phyloP scores from a whole-genome alignment of 2,329 filamentous ascomycete species.

The Fusarium sacchari region DNA sequence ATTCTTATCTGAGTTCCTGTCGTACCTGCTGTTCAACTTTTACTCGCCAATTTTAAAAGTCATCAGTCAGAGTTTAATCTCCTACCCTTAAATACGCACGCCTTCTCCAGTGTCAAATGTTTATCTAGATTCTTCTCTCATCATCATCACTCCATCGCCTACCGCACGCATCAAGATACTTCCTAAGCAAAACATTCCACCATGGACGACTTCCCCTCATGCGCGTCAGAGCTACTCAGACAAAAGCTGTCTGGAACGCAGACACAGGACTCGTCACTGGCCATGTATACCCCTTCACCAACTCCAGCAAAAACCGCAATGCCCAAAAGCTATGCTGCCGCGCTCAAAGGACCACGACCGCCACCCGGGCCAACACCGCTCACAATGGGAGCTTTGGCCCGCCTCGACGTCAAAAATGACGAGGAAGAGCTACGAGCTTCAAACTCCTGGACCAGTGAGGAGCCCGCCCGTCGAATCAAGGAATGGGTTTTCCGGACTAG shows the following conservation, averaged over 20 bases:
- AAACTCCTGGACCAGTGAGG: not conserved
- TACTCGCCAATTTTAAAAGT: not conserved
- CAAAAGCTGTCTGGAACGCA: not conserved
- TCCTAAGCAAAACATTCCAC: too few species aligned
- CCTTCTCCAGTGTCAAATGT: not conserved
- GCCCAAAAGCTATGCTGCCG: not conserved
- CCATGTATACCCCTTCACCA: not conserved
- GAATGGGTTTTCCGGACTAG: not conserved
- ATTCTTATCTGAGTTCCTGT: not conserved
- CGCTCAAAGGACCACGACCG: not conserved
- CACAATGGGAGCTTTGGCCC: not conserved
- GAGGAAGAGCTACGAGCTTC: not conserved
- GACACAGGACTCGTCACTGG: not conserved
- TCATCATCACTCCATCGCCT: too few species aligned
- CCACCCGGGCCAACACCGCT: not conserved
- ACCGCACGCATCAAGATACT: not conserved
- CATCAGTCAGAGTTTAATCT: too few species aligned
- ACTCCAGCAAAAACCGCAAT: not conserved
- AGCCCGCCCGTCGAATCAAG: not conserved
- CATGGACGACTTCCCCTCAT: not conserved
- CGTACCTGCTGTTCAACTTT: not conserved
- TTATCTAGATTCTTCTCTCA: too few species aligned
- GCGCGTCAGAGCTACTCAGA: not conserved
- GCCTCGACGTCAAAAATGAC: not conserved
- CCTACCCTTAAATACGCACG: not conserved